phyloP scores from a whole-genome alignment of 2,329 filamentous ascomycete genomes.

The Arthrobotrys sphaeroides region DNA sequence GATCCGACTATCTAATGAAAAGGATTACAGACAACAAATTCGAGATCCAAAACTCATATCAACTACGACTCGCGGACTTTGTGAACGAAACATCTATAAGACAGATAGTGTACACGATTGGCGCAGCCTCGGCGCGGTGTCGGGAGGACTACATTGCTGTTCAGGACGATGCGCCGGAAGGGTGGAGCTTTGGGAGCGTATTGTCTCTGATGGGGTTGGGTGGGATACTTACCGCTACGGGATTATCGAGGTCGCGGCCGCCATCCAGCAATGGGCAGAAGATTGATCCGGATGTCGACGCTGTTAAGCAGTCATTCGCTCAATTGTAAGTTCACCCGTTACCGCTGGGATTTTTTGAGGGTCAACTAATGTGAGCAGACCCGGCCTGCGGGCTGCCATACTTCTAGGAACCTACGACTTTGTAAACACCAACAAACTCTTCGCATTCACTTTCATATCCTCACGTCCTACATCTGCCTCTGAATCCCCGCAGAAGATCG shows the following conservation, averaged over 20 bases:
- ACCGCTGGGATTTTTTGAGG: background rate
- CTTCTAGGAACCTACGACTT: conserved; percentile 92
- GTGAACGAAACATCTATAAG: conserved; percentile 89
- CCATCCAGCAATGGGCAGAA: conserved; percentile 56
- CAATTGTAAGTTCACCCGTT: conserved; percentile 70
- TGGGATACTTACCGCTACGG: conserved; percentile 37
- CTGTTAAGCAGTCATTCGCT: conserved; percentile 81
- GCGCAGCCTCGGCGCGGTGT: conserved; percentile 73
- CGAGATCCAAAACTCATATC: conserved; percentile 96
- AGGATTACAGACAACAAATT: conserved; percentile 81
- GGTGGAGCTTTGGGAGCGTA: conserved; percentile 84
- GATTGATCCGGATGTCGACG: conserved; percentile 73
- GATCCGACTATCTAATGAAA: background rate
- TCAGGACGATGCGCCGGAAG: conserved; percentile 88
- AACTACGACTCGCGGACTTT: conserved; percentile 89
- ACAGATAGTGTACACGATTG: conserved; percentile 80
- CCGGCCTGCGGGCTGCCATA: conserved; percentile 79
- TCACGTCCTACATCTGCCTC: background rate
- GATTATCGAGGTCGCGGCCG: conserved; percentile 65
- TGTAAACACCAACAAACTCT: conserved; percentile 91
- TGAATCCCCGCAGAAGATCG: conserved; percentile 58
- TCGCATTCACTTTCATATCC: conserved; percentile 77
- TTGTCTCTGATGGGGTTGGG: conserved; percentile 78
- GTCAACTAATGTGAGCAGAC: conserved; percentile 65
- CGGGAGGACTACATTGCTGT: conserved; percentile 82